Evolutionary conservation across 2,329 filamentous ascomycete species (phyloP).

Genomic region (Leptosphaerulina australis): DNA sequence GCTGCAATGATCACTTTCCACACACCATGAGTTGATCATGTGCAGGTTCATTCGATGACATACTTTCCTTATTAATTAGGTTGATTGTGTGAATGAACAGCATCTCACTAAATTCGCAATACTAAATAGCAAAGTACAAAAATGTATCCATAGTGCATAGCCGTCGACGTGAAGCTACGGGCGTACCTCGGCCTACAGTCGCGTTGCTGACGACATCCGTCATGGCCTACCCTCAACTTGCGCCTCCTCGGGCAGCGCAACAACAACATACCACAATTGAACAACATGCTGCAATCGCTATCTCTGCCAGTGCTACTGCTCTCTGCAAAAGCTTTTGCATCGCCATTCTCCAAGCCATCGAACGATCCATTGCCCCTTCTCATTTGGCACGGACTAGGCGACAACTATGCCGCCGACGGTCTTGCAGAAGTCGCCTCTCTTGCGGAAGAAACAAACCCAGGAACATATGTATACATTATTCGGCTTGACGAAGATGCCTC

Average conservation of each 20-base stretch:
- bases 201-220: conserved; percentile 30
- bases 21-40: no score
- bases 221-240: conserved; percentile 13
- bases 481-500: conserved; percentile 69
- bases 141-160: no score
- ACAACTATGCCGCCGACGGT: conserved; percentile 77
- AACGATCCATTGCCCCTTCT: conserved; percentile 72
- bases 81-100: no score
- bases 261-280: conserved; percentile 9
- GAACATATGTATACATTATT: conserved; percentile 83
- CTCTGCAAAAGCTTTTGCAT: conserved; percentile 1
- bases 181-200: conserved; percentile 5
- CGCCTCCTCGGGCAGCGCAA: conserved; percentile 14
- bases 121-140: no score
- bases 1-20: no score
- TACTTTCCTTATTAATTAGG: no score
- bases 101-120: no score
- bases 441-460: conserved; percentile 74
- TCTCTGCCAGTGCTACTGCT: conserved; percentile 29
- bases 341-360: conserved; percentile 20
- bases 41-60: no score
- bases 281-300: conserved; percentile 30
- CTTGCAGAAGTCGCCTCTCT: conserved; percentile 74
- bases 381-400: conserved; percentile 90
- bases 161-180: neutral